These are phyloP conservation scores for Chlamydomonas incerta DNA, from an alignment of 139 green algal species.

Conservation along the genomic window DNA sequence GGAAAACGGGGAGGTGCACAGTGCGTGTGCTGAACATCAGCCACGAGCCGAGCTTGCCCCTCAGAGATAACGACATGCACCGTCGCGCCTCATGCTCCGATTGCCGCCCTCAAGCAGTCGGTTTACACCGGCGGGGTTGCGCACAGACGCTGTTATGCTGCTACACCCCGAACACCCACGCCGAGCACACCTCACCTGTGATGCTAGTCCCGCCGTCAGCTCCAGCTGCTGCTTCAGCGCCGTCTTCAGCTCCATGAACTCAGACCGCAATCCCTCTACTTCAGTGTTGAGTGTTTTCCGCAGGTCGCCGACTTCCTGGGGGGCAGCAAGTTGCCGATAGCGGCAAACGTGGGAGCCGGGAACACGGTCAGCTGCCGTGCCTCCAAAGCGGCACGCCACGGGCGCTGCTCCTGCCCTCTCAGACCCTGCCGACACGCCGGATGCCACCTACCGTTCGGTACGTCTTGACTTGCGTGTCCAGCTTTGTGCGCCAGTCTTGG, in stretches of 20 bases:
- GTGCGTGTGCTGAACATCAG: too few relatives aligned
- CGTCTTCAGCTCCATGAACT: slow-evolving; percentile 67
- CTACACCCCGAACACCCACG: too few relatives aligned
- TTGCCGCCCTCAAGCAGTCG: too few relatives aligned
- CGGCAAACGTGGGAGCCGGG: too few relatives aligned
- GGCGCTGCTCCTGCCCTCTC: too few relatives aligned
- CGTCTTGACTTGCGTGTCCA: slow-evolving; percentile 72
- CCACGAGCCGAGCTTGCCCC: not conserved
- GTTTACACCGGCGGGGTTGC: too few relatives aligned
- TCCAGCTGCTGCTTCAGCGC: slow-evolving; percentile 62
- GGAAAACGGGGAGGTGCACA: too few relatives aligned
- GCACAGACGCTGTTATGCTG: too few relatives aligned
- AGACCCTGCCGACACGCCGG: too few relatives aligned
- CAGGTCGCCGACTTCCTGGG: slow-evolving; percentile 69
- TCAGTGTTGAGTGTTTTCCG: slow-evolving; percentile 67
- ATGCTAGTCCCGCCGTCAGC: slow-evolving; percentile 43
- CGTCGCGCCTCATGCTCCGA: too few relatives aligned
- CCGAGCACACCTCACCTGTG: slow-evolving; percentile 37
- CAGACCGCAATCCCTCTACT: slow-evolving; percentile 63
- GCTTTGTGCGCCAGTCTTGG: slow-evolving; percentile 71
- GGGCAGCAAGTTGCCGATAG: not conserved
- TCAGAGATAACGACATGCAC: not conserved
- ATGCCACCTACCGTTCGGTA: slow-evolving; percentile 57
- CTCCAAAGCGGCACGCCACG: too few relatives aligned
- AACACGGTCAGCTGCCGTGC: not conserved